Base-by-base conservation (phyloP, 495 filamentous ascomycete species). In the Recurvomyces mirabilis region DNA sequence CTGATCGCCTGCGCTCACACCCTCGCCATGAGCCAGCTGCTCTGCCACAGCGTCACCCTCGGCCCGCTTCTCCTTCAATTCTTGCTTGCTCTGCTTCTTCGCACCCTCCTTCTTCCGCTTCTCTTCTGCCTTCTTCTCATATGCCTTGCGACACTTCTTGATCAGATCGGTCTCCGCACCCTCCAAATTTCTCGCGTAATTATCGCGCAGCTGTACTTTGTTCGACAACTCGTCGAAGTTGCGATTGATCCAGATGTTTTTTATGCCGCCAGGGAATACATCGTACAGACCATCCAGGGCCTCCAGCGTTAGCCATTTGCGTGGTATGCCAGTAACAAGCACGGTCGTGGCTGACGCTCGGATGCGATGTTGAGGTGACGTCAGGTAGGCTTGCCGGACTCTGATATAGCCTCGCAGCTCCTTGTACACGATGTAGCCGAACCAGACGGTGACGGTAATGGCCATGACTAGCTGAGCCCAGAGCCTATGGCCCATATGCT, bases 331-430 rank as follows among this genome's bases (percentile, higher is more conserved):
- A 46, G 80, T 87, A 14, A 96, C 87, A 11, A 98, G 69, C 40
- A 98, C 88, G 3, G 91, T 96, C 9, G 88, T 96, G 2, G 91
- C 93, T 41, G 87, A 94, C n/a, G 91, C 91, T 25, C 86, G 81
- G 31, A 96, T 69, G 30, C 91, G 81, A 62, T 96, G 93, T 60
- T 95, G 85, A 5, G 91, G 88, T 29, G 84, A 87, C n/a, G 91
- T 96, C 51, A 98, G 64, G 54, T 89, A 94, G 35, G 88, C 82
- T 61, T 96, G 91, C 44, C 93, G 82, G 25, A 98, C 68, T 52
- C 91, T 85, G 57, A 98, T 84, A 55, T 94, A 98, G n/a, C 84
- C 80, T 28, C 79, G 72, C 28, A 96, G 64, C 56, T 96, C 93
- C 45, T 76, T 70, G 50, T 89, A 94, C 62, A 94, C 86, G 42